phyloP scores from a whole-genome alignment of 2,329 filamentous ascomycete genomes.

The Trichoderma endophyticum region DNA sequence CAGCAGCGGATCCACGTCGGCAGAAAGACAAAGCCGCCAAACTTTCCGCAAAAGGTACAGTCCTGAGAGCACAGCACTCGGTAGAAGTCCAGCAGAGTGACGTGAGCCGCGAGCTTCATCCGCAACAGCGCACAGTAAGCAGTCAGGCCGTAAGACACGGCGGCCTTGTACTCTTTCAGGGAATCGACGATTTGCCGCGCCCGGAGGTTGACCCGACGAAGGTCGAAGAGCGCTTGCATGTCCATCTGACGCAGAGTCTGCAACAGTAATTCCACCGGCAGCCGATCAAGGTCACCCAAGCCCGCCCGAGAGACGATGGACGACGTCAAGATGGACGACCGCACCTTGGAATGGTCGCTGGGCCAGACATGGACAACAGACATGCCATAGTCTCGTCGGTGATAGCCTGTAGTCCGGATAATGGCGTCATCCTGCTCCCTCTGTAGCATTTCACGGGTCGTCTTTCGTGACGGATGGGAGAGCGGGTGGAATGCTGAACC shows the following conservation, averaged over 20 bases:
- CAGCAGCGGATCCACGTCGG: constrained; percentile 17
- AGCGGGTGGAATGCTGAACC: not conserved
- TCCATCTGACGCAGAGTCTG: constrained; percentile 14
- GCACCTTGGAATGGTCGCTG: constrained; percentile 1
- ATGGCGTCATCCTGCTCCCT: constrained; percentile 10
- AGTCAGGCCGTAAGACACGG: not conserved
- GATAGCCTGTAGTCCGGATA: not conserved
- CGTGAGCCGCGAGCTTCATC: constrained; percentile 6
- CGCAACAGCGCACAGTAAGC: constrained; percentile 14
- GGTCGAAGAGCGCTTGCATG: constrained; percentile 15
- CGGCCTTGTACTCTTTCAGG: constrained; percentile 19
- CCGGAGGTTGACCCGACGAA: constrained; percentile 7
- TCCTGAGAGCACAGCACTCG: not conserved
- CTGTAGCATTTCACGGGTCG: not conserved
- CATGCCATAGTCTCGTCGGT: constrained; percentile 4
- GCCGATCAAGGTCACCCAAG: not conserved
- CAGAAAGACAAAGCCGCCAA: constrained; percentile 18
- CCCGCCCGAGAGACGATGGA: not conserved
- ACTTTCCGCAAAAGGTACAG: constrained; percentile 16
- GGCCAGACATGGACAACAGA: not conserved
- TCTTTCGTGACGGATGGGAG: not conserved
- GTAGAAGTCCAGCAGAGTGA: constrained; percentile 12
- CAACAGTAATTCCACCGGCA: constrained; percentile 7
- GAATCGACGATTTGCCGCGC: constrained; percentile 2
- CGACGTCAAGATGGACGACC: constrained; percentile 7